phyloP scores from a whole-genome alignment of 805 yeast species.

The Schizosaccharomyces lindneri region DNA sequence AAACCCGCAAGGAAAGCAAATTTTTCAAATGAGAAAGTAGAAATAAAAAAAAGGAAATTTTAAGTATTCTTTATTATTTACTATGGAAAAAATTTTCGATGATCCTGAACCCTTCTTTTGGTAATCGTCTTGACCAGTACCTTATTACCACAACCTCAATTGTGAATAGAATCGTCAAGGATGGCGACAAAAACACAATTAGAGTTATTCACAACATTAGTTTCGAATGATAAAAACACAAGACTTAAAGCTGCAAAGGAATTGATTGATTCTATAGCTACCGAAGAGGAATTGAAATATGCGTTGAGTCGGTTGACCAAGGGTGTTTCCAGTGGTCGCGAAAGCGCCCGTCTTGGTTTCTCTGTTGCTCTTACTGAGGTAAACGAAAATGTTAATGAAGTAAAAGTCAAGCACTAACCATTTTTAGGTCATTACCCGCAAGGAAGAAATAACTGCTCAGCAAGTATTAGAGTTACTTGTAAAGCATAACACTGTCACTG shows the following conservation, averaged over 20 bases:
- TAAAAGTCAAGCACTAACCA: background rate
- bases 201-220: background rate
- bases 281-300: conserved; percentile 46
- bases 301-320: conserved; percentile 54
- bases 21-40: too few species aligned
- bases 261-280: background rate
- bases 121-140: too few species aligned
- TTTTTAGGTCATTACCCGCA: background rate
- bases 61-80: too few species aligned
- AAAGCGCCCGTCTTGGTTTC: conserved; percentile 66
- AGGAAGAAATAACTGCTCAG: background rate
- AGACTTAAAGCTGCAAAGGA: background rate
- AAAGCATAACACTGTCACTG: conserved; percentile 11
- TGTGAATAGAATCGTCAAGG: background rate
- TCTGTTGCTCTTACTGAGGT: conserved; percentile 63
- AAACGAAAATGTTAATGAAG: background rate
- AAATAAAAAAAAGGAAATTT: too few species aligned
- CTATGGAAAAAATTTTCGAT: too few species aligned
- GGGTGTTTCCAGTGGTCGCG: conserved; percentile 63
- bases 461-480: background rate
- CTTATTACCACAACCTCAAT: background rate
- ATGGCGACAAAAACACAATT: conserved; percentile 1
- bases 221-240: background rate
- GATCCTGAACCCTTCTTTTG: too few species aligned
- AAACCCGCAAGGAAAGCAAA: too few species aligned